Evolutionary conservation across 1,284 basidiomycete genomes (phyloP).

Genomic region (Rhodofomes roseus): DNA sequence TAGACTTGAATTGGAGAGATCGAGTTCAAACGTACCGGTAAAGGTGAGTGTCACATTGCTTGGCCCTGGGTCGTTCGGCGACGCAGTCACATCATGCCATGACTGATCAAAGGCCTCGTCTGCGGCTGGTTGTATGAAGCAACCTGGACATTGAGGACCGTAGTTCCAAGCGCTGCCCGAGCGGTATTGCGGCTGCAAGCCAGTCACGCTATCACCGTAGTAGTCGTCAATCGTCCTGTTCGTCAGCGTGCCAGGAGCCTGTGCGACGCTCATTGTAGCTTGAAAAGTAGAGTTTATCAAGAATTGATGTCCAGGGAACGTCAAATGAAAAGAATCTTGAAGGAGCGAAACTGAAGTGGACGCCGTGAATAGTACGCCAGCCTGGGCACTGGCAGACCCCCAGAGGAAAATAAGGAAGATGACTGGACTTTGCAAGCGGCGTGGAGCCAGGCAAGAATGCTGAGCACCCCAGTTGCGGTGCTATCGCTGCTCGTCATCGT

Average conservation of each 20-base stretch:
- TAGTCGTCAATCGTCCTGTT: slow-evolving; percentile 3
- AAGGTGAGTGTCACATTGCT: slow-evolving; percentile 1
- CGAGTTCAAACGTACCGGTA: neutral
- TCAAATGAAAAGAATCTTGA: too few species aligned
- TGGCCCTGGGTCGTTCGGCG: neutral
- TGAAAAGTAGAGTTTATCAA: too few species aligned
- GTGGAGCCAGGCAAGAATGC: too few species aligned
- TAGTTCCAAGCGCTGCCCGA: neutral
- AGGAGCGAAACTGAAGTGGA: too few species aligned
- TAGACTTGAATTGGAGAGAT: neutral
- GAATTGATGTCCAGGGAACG: too few species aligned
- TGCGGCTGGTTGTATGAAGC: neutral
- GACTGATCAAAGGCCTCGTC: neutral
- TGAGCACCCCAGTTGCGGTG: too few species aligned
- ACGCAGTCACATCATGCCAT: neutral
- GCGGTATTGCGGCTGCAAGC: neutral
- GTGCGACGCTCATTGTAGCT: neutral
- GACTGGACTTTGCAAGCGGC: too few species aligned
- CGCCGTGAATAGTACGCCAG: too few species aligned
- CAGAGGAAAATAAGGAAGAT: too few species aligned
- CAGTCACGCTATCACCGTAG: neutral
- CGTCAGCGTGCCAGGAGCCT: neutral
- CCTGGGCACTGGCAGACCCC: too few species aligned
- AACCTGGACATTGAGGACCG: neutral
- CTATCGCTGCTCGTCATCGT: too few species aligned